Percentiles rank a stretch among this genome's conserved stretches.
Conservation (phyloP, 2,329 filamentous ascomycete genomes). For the Leptographium procerum region DNA sequence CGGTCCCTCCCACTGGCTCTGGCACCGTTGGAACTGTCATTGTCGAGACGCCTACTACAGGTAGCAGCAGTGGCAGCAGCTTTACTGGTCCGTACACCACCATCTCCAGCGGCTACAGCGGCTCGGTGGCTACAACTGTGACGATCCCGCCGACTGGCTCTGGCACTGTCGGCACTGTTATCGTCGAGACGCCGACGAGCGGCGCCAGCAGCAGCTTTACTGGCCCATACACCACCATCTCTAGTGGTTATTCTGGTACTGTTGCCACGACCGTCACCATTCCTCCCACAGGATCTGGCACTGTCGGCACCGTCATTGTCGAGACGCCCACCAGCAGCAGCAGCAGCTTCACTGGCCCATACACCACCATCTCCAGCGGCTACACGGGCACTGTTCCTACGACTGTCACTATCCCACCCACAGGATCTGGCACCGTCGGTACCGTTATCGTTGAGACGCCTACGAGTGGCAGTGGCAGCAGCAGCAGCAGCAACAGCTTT, state of each 20-base stretch:
- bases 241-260: not conserved
- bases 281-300: slow-evolving; percentile 36
- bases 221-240: slow-evolving; percentile 2
- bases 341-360: slow-evolving; percentile 3
- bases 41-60: not conserved
- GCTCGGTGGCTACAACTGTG: not conserved
- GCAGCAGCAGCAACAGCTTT: not conserved
- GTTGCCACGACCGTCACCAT: not conserved
- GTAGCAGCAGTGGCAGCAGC: not conserved
- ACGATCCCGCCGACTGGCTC: slow-evolving; percentile 6
- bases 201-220: not conserved
- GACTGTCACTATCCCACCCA: slow-evolving; percentile 5
- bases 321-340: slow-evolving; percentile 3
- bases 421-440: not conserved
- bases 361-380: not conserved
- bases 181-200: no score
- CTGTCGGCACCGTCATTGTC: slow-evolving; percentile 20
- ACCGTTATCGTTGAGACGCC: slow-evolving; percentile 5
- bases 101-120: not conserved
- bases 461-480: not conserved
- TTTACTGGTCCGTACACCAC: not conserved
- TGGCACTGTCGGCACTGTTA: not conserved
- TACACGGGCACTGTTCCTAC: not conserved
- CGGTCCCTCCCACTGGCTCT: slow-evolving; percentile 6
- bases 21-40: slow-evolving; percentile 2